phyloP scores from a whole-genome alignment of 1,284 basidiomycete genomes.

The Fomitiporia mediterranea region DNA sequence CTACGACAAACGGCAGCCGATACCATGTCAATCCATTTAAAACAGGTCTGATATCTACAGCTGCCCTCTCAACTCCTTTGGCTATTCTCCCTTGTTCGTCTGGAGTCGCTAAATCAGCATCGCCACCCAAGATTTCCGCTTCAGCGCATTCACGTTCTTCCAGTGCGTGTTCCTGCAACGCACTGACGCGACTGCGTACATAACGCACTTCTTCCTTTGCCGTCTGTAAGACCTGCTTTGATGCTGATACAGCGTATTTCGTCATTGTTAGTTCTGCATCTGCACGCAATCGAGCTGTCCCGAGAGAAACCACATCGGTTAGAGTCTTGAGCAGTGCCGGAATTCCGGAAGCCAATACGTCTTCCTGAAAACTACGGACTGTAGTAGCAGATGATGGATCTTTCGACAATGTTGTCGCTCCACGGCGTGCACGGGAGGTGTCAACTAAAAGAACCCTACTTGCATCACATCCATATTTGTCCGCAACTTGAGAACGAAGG shows the following conservation, averaged over 20 bases:
- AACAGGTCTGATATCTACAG: slow-evolving; percentile 45
- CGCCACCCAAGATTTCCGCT: slow-evolving; percentile 20
- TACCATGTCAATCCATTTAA: slow-evolving; percentile 63
- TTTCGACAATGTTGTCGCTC: slow-evolving; percentile 43
- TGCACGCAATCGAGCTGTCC: slow-evolving; percentile 14
- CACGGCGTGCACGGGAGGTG: slow-evolving; percentile 49
- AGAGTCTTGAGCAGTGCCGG: slow-evolving; percentile 42
- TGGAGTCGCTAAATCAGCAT: slow-evolving; percentile 25
- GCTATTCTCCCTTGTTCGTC: slow-evolving; percentile 41
- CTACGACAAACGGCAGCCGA: slow-evolving; percentile 61
- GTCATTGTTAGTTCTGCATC: slow-evolving; percentile 10
- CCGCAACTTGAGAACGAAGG: slow-evolving; percentile 19
- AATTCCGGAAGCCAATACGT: slow-evolving; percentile 54
- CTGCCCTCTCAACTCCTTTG: slow-evolving; percentile 45
- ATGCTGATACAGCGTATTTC: slow-evolving; percentile 5
- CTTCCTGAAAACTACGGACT: slow-evolving; percentile 59
- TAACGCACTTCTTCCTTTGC: slow-evolving; percentile 26
- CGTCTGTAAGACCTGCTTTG: background rate
- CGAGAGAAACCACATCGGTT: slow-evolving; percentile 30
- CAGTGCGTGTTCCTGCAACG: slow-evolving; percentile 33
- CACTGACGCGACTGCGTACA: slow-evolving; percentile 28
- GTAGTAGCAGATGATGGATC: slow-evolving; percentile 42
- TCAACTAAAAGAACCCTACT: slow-evolving; percentile 45
- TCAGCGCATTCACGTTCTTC: slow-evolving; percentile 21
- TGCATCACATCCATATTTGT: slow-evolving; percentile 23